Evolutionary conservation across 495 filamentous ascomycete species (phyloP).

Genomic region (Aspergillus funiculosus): DNA sequence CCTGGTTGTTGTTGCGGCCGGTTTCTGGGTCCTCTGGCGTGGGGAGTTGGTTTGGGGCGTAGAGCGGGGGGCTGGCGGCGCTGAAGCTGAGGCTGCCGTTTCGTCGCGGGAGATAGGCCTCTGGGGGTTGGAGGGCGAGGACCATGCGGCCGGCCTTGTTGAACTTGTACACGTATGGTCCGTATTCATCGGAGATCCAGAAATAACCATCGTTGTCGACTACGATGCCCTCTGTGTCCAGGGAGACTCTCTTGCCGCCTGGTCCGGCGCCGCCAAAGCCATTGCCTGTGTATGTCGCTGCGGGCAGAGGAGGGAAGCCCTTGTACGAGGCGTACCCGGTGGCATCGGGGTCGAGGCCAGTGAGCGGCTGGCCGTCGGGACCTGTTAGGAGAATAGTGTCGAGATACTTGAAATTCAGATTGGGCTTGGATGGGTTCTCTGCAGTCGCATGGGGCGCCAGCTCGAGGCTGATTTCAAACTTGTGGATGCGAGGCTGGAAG

Average conservation of each 20-base stretch:
- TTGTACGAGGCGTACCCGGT: slow-evolving; percentile 47
- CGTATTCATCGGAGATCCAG: slow-evolving; percentile 79
- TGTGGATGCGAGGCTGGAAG: slow-evolving; percentile 68
- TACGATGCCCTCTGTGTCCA: slow-evolving; percentile 70
- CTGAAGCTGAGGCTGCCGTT: slow-evolving; percentile 55
- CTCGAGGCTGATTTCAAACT: slow-evolving; percentile 56
- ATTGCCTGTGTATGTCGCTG: slow-evolving; percentile 61
- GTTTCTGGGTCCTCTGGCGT: slow-evolving; percentile 51
- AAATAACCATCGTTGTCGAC: slow-evolving; percentile 59
- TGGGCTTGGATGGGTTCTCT: slow-evolving; percentile 53
- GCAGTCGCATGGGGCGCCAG: slow-evolving; percentile 50
- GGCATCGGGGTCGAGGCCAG: slow-evolving; percentile 64
- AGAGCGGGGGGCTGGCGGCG: slow-evolving; percentile 58
- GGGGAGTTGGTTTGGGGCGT: slow-evolving; percentile 40
- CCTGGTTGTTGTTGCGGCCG: slow-evolving; percentile 71
- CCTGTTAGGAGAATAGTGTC: slow-evolving; percentile 63
- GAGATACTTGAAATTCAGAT: slow-evolving; percentile 59
- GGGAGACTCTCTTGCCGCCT: slow-evolving; percentile 55
- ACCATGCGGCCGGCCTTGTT: slow-evolving; percentile 52
- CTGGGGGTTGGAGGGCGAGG: slow-evolving; percentile 60
- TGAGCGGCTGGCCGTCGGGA: slow-evolving; percentile 61
- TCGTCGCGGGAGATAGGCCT: slow-evolving; percentile 61
- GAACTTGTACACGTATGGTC: slow-evolving; percentile 71
- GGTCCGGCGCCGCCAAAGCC: slow-evolving; percentile 61
- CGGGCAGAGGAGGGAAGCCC: slow-evolving; percentile 61